Base-by-base conservation (phyloP, 2,329 filamentous ascomycete species). In the Endoconidiophora polonica region DNA sequence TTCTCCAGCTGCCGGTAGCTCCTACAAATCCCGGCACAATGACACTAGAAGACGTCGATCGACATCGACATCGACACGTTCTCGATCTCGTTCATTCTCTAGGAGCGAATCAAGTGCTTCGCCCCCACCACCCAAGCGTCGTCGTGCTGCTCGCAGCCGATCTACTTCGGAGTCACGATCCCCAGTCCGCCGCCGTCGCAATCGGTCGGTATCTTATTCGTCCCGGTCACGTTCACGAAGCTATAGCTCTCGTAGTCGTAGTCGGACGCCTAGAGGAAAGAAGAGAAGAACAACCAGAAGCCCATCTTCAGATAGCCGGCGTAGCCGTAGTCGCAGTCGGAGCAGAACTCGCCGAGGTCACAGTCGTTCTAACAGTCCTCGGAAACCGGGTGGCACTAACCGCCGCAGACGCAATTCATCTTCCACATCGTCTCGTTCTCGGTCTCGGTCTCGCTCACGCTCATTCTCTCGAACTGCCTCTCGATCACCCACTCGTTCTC, bases 31-130 rank as follows among this genome's bases (percentile, higher is more conserved):
- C 56, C 61, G 2, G 66, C 65, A n/a, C 62, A 61, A 4, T 65
- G 64, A 5, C 59, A 59, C 43, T 69, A 69, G 2, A 62, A 5
- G 66, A 64, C 7, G 60, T 59, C 45, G 69, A 68, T 3, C 62
- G 63, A 50, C 68, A 68, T 5, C 62, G 65, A 47, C 65, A 63
- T 42, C 59, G 60, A 57, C 57, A 14, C 46, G 49, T 38, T 58
- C 60, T 16, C 51, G 50, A 22, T 60, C 54, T 46, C 57, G 58
- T 23, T 56, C 56, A 14, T 54, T 54, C 5, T 56, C 55, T 24
- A 46, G 54, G 29, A 54, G 54, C n/a, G 44, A 46, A 22, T 55
- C 54, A 26, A 26, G 40, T 20, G n/a, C 37, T 3, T 53, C 50
- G 6, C 46, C 54, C 20, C 22, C 43, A 48, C 44, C 55, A 43